Percentiles rank a stretch among this genome's conserved stretches.
Evolutionary conservation across 192 early-diverging fungal species (phyloP).

Genomic region (Backusella tuberculispora): DNA sequence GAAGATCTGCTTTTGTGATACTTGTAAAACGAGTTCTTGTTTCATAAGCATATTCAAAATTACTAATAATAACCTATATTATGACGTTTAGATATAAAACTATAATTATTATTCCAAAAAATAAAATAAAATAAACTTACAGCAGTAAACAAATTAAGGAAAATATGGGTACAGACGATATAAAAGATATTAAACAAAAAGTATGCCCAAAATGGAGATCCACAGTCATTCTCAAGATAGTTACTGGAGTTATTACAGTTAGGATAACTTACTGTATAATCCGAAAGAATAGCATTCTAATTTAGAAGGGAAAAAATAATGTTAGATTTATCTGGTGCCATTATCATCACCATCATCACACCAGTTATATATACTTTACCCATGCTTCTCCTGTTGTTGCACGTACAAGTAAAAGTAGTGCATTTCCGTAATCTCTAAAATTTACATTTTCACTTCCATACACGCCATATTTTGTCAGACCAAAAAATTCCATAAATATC

Average conservation of each 20-base stretch:
- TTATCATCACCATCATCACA: background rate
- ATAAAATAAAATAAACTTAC: slow-evolving; percentile 33
- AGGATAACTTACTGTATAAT: slow-evolving; percentile 52
- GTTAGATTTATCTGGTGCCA: background rate
- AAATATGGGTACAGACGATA: slow-evolving; percentile 62
- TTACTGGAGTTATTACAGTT: slow-evolving; percentile 46
- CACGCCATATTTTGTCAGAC: slow-evolving; percentile 53
- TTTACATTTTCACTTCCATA: slow-evolving; percentile 47
- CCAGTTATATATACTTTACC: slow-evolving; percentile 8
- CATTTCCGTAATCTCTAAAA: slow-evolving; percentile 49
- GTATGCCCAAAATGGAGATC: slow-evolving; percentile 53
- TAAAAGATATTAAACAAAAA: slow-evolving; percentile 59
- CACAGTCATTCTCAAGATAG: slow-evolving; percentile 59
- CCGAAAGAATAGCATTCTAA: slow-evolving; percentile 57
- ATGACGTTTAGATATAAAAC: background rate
- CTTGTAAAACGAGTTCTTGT: slow-evolving; percentile 37
- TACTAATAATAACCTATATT: slow-evolving; percentile 40
- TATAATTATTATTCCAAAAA: background rate
- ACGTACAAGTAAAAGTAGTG: slow-evolving; percentile 51
- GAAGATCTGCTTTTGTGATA: slow-evolving; percentile 37
- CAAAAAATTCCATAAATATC: slow-evolving; percentile 63
- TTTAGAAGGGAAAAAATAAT: background rate
- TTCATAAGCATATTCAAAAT: slow-evolving; percentile 45
- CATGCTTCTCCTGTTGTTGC: slow-evolving; percentile 58
- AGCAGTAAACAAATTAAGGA: slow-evolving; percentile 61